A percentile compares a stretch with the other conserved stretches of the same genome.
Conservation (phyloP, 305 asterid species). For the Fraxinus floribunda region DNA sequence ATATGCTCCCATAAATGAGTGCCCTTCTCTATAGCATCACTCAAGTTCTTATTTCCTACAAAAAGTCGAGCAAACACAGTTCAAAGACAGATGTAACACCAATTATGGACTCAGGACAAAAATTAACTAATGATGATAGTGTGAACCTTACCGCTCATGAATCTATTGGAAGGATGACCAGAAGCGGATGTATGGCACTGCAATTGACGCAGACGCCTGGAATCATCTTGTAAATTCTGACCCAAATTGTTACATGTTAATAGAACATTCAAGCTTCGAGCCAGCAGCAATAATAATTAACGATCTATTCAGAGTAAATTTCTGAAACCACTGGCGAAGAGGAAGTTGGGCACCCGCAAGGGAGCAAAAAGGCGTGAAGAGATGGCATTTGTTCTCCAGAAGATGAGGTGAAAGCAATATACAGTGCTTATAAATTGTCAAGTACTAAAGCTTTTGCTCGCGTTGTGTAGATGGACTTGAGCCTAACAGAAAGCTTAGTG, state of each 20-base stretch:
- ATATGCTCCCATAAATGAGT: conserved; percentile 43
- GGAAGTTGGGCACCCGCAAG: not conserved
- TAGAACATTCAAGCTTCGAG: conserved; percentile 18
- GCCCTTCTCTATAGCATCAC: too few relatives aligned
- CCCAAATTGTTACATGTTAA: conserved; percentile 27
- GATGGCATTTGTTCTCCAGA: conserved; percentile 42
- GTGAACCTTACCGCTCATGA: conserved; percentile 66
- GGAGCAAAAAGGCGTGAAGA: conserved; percentile 35
- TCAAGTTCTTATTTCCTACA: too few relatives aligned
- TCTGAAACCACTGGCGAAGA: not conserved
- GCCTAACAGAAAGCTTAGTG: not conserved
- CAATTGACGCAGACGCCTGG: conserved; percentile 80
- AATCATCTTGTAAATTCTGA: conserved; percentile 82
- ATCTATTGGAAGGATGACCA: conserved; percentile 80
- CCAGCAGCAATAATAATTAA: conserved; percentile 16
- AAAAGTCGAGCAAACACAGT: too few relatives aligned
- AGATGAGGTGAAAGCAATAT: conserved; percentile 29
- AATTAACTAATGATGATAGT: not conserved
- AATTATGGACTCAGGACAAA: too few relatives aligned
- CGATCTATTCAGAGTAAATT: conserved; percentile 6
- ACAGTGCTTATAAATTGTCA: too few relatives aligned
- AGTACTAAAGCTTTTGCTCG: not conserved
- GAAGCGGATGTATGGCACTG: conserved; percentile 82
- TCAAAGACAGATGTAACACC: too few relatives aligned
- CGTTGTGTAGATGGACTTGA: not conserved